phyloP scores from a whole-genome alignment of 2,329 filamentous ascomycete genomes.

The Rugonectria rugulosa region DNA sequence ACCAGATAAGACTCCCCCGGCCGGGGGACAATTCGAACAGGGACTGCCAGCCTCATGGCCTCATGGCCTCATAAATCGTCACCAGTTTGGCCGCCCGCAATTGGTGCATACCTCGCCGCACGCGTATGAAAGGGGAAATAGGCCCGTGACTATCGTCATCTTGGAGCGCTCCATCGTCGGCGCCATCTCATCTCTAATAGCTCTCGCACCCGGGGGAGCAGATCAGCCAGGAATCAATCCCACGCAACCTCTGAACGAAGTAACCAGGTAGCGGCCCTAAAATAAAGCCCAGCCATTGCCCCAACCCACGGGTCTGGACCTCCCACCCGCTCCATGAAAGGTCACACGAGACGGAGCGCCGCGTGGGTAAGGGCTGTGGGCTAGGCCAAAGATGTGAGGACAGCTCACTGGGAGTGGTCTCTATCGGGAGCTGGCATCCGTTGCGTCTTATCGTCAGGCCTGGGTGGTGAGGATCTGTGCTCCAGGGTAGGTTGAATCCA shows the following conservation, averaged over 20 bases:
- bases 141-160: not conserved
- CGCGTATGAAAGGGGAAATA: not conserved
- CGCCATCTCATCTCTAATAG: slow-evolving; percentile 16
- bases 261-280: slow-evolving; percentile 11
- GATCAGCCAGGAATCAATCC: slow-evolving; percentile 8
- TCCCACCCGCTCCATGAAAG: slow-evolving; percentile 29
- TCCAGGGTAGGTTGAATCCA: no score
- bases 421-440: no score
- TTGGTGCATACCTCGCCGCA: no score
- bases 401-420: no score
- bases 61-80: no score
- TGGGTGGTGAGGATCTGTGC: no score
- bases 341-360: slow-evolving; percentile 15
- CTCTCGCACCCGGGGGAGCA: not conserved
- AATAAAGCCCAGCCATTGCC: slow-evolving; percentile 9
- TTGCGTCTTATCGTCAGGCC: no score
- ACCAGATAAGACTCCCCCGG: no score
- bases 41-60: no score
- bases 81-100: not conserved
- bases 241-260: no score
- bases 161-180: not conserved
- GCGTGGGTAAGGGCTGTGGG: slow-evolving; percentile 25
- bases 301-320: slow-evolving; percentile 32
- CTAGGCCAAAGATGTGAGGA: slow-evolving; percentile 5
- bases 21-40: no score